Evolutionary conservation across 495 filamentous ascomycete species (phyloP).

Genomic region (Cudoniella acicularis): DNA sequence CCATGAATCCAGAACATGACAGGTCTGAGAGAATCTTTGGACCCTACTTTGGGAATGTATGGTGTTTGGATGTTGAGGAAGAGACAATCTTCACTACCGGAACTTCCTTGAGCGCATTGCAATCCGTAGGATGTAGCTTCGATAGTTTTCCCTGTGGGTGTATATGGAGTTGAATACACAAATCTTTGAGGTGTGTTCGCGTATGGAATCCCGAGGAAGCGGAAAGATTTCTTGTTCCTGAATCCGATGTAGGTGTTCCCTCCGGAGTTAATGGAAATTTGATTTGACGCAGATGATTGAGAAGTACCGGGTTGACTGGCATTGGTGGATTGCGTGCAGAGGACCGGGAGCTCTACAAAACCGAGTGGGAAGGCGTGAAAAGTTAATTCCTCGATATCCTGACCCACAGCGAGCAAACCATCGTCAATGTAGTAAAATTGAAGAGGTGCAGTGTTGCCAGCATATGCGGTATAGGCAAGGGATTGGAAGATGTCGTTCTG

Average conservation of each 20-base stretch:
- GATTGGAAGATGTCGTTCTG: slow-evolving; percentile 32
- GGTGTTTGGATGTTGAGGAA: slow-evolving; percentile 46
- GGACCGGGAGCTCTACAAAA: slow-evolving; percentile 30
- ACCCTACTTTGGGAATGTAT: slow-evolving; percentile 23
- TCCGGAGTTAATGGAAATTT: slow-evolving; percentile 31
- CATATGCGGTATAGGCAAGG: slow-evolving; percentile 37
- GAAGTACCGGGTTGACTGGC: slow-evolving; percentile 16
- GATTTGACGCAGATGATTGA: slow-evolving; percentile 19
- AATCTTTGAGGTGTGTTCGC: slow-evolving; percentile 44
- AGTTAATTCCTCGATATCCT: slow-evolving; percentile 13
- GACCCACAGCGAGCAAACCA: slow-evolving; percentile 32
- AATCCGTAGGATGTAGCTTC: slow-evolving; percentile 39
- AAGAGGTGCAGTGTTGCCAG: slow-evolving; percentile 9
- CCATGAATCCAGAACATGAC: slow-evolving; percentile 62
- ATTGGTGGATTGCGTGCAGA: slow-evolving; percentile 41
- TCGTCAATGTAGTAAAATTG: slow-evolving; percentile 33
- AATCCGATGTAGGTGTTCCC: slow-evolving; percentile 41
- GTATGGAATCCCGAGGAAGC: slow-evolving; percentile 49
- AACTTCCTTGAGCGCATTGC: slow-evolving; percentile 40
- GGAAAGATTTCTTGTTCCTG: slow-evolving; percentile 50
- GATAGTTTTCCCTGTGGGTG: slow-evolving; percentile 37
- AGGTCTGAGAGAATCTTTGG: slow-evolving; percentile 39
- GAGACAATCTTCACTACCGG: slow-evolving; percentile 44
- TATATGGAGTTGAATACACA: slow-evolving; percentile 41
- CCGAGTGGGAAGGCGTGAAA: slow-evolving; percentile 16